Base-by-base conservation (phyloP, 169 alveolate species). In the Miamiensis avidus region DNA sequence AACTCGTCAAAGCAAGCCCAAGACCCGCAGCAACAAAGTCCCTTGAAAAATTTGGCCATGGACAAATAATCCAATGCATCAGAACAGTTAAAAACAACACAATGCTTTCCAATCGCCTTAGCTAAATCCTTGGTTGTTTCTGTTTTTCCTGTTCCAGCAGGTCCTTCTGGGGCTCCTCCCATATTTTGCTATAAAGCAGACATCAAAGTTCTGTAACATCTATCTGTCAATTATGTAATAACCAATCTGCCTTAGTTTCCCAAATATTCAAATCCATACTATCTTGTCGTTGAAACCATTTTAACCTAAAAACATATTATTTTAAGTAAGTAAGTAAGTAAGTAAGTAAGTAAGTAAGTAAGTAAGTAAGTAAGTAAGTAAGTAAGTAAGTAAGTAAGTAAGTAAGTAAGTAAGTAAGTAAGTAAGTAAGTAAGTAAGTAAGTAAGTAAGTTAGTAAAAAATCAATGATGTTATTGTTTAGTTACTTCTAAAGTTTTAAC, bases 151-250 rank as follows among this genome's bases (percentile, higher is more conserved):
- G 96, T 93, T 65, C 96, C 96, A 0, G 96, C 96, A 33, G 96
- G 96, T 0, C 96, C 96, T 84, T 85, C 89, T 15, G 96, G 96
- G 26, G 96, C 96, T 16, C 96, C 96, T 65, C 96, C 96, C 27
- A 89, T 75, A 76, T 91, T 91, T 76, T 87, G 76, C 27, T 89
- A 91, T 0, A 93, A 78, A 78, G 96, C 95, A 29, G 93, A 92
- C 93, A 92, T 91, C 64, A 93, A 77, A 27, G 96, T 93, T 75
- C 96, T 84, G 79, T 91, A 93, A 75, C 96, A 93, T 89, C 96
- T 89, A 81, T 93, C 96, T 25, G 96, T 93, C 29, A 93, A 83
- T 25, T 95, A 95, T 31, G 96, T 93, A 1, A 93, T 93, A 25
- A 93, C 96, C 73, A 92, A 74, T 65, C 95, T 65, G 28, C 89